Percentiles rank a stretch among this genome's conserved stretches.
Conservation (phyloP, 768 basidiomycete species). For the Termitomyces sp. region DNA sequence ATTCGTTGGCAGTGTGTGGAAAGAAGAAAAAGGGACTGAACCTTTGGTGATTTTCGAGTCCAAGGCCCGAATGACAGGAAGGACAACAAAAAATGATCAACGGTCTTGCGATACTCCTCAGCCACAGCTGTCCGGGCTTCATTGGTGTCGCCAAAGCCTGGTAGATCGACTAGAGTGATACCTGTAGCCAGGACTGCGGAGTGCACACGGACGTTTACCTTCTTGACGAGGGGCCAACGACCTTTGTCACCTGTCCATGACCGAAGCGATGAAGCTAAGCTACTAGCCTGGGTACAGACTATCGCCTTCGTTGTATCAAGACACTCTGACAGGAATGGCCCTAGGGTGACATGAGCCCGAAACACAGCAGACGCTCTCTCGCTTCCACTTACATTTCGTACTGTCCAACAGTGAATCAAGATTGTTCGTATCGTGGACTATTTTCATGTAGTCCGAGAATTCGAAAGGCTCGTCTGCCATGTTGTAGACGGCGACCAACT, state of each 20-base stretch:
- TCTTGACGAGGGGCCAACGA: slow-evolving; percentile 4
- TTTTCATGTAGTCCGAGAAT: not conserved
- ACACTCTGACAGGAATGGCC: not conserved
- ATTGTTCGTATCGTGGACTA: not conserved
- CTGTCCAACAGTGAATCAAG: not conserved
- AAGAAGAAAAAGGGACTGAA: not conserved
- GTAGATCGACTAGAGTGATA: not conserved
- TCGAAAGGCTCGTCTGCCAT: not conserved
- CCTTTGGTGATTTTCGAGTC: not conserved
- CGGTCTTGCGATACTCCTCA: slow-evolving; percentile 1
- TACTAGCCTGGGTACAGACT: not conserved
- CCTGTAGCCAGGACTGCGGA: not conserved
- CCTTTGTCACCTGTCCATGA: slow-evolving; percentile 1
- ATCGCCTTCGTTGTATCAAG: not conserved
- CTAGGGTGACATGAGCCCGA: not conserved
- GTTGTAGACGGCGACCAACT: not conserved
- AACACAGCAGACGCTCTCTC: not conserved
- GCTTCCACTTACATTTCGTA: not conserved
- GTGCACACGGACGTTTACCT: not conserved
- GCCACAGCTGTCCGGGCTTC: not conserved
- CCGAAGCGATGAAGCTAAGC: not conserved
- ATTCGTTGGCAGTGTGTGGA: not conserved
- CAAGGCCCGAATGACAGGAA: not conserved
- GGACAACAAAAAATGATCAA: slow-evolving; percentile 1
- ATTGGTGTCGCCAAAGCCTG: slow-evolving; percentile 2